These are phyloP conservation scores for Colletotrichum siamense DNA, from an alignment of 2,329 filamentous ascomycete species.

Conservation along the genomic window DNA sequence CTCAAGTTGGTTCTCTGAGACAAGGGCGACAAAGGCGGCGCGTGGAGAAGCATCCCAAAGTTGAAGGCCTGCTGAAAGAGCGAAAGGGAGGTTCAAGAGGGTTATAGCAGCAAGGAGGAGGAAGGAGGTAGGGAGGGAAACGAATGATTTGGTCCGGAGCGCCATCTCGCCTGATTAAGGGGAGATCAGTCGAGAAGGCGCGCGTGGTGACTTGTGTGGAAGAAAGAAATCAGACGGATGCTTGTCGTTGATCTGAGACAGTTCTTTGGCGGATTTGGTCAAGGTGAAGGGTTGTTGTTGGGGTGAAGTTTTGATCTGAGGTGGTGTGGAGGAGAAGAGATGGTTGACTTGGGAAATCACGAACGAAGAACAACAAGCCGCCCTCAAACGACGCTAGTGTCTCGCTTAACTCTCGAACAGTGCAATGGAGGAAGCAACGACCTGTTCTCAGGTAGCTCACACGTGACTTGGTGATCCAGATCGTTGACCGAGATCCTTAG, in stretches of 20 bases:
- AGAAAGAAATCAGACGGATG: not conserved
- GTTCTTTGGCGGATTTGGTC: not conserved
- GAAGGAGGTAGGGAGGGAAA: not conserved
- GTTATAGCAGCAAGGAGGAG: not conserved
- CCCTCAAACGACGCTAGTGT: not conserved
- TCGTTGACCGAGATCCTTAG: not conserved
- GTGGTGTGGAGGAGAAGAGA: not conserved
- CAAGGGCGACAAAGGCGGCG: slow-evolving; percentile 66
- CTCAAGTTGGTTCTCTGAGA: slow-evolving; percentile 73
- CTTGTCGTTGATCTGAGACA: not conserved
- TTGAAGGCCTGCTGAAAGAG: not conserved
- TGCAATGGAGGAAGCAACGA: not conserved
- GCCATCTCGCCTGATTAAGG: not conserved
- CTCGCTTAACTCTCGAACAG: not conserved
- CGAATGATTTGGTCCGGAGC: not conserved
- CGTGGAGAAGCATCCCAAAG: slow-evolving; percentile 29
- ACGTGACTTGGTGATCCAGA: slow-evolving; percentile 11
- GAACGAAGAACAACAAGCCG: not conserved
- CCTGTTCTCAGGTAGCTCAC: not conserved
- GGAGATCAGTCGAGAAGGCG: not conserved
- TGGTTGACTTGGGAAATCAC: not conserved
- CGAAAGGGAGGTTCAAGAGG: not conserved
- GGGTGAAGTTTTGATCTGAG: not conserved
- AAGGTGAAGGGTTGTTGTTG: not conserved
- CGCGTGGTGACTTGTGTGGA: not conserved